Evolutionary conservation across 352 stramenopile genomes (phyloP), one percentile per base, ranked within the genome.

Genomic region (Pythium phragmiticola): DNA sequence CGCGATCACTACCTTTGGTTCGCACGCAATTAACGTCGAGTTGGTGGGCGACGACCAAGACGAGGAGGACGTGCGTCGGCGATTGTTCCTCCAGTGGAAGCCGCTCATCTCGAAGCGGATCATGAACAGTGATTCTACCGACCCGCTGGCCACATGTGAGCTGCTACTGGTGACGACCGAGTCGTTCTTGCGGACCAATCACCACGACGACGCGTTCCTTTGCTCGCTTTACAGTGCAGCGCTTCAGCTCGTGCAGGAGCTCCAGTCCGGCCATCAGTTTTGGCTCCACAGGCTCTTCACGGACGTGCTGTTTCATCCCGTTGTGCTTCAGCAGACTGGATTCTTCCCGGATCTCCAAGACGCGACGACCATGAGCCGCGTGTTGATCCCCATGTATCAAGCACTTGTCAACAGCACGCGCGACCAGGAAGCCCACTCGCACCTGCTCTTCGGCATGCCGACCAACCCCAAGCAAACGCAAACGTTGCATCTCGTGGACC

Each of bases 311-410:
- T 91, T 91, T 46, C 57, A 82, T 12, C 73, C 72, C 0, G 53
- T 63, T 3, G 49, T 80, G 4, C 54, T 91, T 28, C 67, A 77
- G 23, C 45, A 65, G 19, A 61, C 83, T 6, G 74, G 71, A 0
- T 58, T 91, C 17, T 89, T 91, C 41, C 53, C 46, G 2, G 74
- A 81, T 1, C 59, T 75, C 47, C 33, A 43, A 13, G 80, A 87
- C 39, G 78, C 78, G 0, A 69, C 37, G 11, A 64, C 72, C 3
- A 84, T 89, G 71, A 77, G 75, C 43, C 74, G 68, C 23, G 72
- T 87, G 39, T 54, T 91, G 28, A 66, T 80, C 39, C 82, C 82
- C 13, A 84, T 91, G 39, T 91, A 91, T 42, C 72, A 89, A 42
- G 82, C 82, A 26, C 66, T 91, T 0, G 69, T 91, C 28, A 87